A percentile compares a stretch with the other conserved stretches of the same genome.
Evolutionary conservation across 2,329 filamentous ascomycete species (phyloP).

Genomic region (Fusarium liriodendri): DNA sequence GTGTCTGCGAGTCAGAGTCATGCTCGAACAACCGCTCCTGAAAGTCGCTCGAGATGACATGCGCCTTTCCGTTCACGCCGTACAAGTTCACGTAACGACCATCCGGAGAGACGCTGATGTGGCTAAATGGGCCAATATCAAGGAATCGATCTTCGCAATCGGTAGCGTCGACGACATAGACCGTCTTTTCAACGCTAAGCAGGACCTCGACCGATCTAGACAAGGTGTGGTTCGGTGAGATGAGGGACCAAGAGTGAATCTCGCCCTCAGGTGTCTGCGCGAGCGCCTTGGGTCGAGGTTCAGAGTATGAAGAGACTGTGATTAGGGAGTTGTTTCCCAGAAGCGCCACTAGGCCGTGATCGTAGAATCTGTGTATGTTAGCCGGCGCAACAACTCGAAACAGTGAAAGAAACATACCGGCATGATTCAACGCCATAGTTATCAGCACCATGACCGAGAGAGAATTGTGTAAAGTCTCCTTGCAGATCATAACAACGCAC

Average conservation of each 20-base stretch:
- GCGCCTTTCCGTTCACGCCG: constrained; percentile 84
- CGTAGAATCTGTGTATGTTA: constrained; percentile 73
- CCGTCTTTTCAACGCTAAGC: constrained; percentile 83
- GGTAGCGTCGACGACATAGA: constrained; percentile 87
- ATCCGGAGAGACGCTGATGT: constrained; percentile 91
- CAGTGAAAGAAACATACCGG: constrained; percentile 55
- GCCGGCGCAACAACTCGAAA: not conserved
- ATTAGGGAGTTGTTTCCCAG: constrained; percentile 89
- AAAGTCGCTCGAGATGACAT: constrained; percentile 96
- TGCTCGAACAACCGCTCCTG: constrained; percentile 93
- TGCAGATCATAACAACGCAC: constrained; percentile 94
- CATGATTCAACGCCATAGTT: constrained; percentile 89
- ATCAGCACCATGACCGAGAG: constrained; percentile 88
- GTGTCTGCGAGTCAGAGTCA: constrained; percentile 85
- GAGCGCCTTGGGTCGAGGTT: constrained; percentile 87
- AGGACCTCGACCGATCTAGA: constrained; percentile 94
- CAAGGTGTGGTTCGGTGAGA: constrained; percentile 87
- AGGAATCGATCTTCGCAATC: constrained; percentile 93
- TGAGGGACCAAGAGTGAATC: constrained; percentile 88
- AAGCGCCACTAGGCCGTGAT: constrained; percentile 90
- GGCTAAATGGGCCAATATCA: constrained; percentile 91
- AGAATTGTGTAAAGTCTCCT: constrained; percentile 94
- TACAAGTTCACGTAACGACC: constrained; percentile 91
- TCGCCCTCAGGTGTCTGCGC: constrained; percentile 81
- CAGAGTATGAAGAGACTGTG: constrained; percentile 87